Evolutionary conservation across 176 grass and related monocot genomes (phyloP).

Genomic region (Carex cristatella): DNA sequence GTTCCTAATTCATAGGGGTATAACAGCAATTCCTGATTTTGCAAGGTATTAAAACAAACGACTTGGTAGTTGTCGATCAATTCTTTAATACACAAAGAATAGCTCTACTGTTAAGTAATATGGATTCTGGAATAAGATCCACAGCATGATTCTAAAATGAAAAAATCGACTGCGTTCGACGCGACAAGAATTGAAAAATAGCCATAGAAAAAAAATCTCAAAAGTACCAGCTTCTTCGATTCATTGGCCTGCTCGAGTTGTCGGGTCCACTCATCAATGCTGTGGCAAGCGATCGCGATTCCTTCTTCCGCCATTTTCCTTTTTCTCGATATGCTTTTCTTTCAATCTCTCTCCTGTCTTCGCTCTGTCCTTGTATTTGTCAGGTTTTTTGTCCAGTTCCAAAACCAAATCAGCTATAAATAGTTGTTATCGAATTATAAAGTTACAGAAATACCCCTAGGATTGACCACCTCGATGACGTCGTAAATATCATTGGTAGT

Average conservation of each 20-base stretch:
- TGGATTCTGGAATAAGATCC: not conserved
- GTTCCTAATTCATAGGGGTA: not conserved
- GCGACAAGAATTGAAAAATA: not conserved
- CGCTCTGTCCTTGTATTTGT: not conserved
- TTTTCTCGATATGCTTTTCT: not conserved
- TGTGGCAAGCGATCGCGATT: constrained; percentile 55
- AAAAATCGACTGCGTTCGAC: not conserved
- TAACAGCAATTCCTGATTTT: not conserved
- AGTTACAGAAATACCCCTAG: constrained; percentile 5
- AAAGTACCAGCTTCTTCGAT: constrained; percentile 56
- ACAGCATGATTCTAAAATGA: not conserved
- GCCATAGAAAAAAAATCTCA: not conserved
- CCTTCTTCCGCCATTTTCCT: constrained; percentile 21
- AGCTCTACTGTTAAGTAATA: not conserved
- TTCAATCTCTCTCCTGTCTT: not conserved
- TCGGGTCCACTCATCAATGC: constrained; percentile 58
- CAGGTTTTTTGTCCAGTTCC: not conserved
- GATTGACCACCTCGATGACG: not conserved
- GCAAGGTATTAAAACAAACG: not conserved
- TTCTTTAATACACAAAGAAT: not conserved
- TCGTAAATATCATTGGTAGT: not conserved
- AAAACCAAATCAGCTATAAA: not conserved
- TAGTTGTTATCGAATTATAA: not conserved
- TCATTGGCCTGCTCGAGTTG: constrained; percentile 64
- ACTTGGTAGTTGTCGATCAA: not conserved